These are phyloP conservation scores for Teunomyces kruisii DNA, from an alignment of 805 yeast species.

Conservation along the genomic window DNA sequence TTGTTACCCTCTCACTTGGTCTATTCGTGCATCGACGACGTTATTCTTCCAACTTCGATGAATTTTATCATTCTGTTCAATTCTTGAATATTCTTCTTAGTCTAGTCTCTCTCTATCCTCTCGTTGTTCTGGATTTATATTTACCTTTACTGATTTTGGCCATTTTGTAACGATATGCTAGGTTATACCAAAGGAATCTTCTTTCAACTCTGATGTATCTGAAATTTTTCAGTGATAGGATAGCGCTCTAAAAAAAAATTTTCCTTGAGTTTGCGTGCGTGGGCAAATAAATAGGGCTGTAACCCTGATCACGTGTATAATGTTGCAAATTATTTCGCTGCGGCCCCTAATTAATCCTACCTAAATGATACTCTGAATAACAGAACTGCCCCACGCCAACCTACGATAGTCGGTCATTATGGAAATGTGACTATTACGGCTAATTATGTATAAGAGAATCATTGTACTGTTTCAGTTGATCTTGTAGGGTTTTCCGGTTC, in stretches of 20 bases:
- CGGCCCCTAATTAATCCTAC: neutral
- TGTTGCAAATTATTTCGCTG: neutral
- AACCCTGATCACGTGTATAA: neutral
- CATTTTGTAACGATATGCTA: conserved; percentile 37
- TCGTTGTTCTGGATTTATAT: conserved; percentile 14
- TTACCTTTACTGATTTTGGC: conserved; percentile 66
- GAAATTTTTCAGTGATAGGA: conserved; percentile 5
- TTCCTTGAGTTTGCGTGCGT: conserved; percentile 6
- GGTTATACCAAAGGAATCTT: conserved; percentile 4
- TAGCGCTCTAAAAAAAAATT: conserved; percentile 8
- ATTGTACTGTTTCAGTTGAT: no score
- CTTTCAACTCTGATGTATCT: conserved; percentile 4
- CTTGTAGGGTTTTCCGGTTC: no score
- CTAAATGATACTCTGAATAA: no score
- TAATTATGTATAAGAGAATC: no score
- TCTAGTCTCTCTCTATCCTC: conserved; percentile 1
- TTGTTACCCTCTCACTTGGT: neutral
- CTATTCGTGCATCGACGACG: neutral
- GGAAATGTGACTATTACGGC: no score
- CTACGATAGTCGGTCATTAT: no score
- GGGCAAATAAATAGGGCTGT: conserved; percentile 1
- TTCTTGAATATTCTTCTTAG: neutral
- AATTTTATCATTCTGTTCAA: neutral
- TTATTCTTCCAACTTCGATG: neutral
- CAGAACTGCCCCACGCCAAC: no score